These are phyloP conservation scores for Rubroboletus satanas DNA, from an alignment of 768 basidiomycete genomes.

Conservation along the genomic window DNA sequence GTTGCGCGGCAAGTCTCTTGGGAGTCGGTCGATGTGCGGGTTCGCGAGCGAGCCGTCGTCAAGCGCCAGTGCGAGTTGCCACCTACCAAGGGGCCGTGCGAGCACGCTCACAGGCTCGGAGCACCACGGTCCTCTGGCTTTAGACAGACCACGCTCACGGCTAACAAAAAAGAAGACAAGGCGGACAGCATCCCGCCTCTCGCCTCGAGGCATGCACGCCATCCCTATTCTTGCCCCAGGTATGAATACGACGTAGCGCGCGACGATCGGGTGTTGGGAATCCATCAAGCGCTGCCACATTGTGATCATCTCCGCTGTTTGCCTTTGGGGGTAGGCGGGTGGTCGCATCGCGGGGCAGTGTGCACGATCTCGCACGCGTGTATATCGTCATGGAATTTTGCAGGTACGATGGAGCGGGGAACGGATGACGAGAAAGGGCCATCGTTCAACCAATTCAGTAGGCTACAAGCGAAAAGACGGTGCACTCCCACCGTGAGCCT, in stretches of 20 bases:
- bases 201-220: constrained; percentile 14
- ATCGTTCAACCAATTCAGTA: not conserved
- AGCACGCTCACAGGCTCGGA: constrained; percentile 2
- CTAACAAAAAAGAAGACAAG: not conserved
- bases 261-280: not conserved
- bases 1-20: constrained; percentile 5
- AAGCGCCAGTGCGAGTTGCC: not conserved
- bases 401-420: not conserved
- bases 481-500: constrained; percentile 1
- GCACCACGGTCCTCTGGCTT: constrained; percentile 8
- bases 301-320: constrained; percentile 19
- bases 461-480: not conserved
- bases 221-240: not conserved
- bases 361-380: constrained; percentile 1
- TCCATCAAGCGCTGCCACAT: constrained; percentile 10
- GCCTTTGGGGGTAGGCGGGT: not conserved
- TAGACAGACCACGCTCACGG: not conserved
- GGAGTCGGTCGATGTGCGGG: constrained; percentile 5
- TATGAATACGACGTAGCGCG: constrained; percentile 1
- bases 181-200: not conserved
- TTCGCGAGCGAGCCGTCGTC: not conserved
- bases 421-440: not conserved
- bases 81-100: not conserved
- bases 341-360: constrained; percentile 1
- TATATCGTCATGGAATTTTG: not conserved